phyloP scores from a whole-genome alignment of 2,329 filamentous ascomycete species.

The Alternaria sp. region DNA sequence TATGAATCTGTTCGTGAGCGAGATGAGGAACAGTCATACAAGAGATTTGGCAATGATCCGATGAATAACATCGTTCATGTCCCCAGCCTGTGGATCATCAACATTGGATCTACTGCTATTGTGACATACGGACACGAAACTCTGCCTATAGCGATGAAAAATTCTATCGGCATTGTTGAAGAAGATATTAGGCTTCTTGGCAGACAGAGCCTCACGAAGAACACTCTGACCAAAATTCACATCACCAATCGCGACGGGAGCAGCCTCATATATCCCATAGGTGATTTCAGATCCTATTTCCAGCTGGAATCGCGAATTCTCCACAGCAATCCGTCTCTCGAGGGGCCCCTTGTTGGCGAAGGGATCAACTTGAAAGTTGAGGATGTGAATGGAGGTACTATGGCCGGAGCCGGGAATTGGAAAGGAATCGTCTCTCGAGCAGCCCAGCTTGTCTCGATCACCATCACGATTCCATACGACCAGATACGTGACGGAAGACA shows the following conservation, averaged over 20 bases:
- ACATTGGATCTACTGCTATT: constrained; percentile 30
- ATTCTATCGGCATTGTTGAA: constrained; percentile 31
- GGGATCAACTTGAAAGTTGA: constrained; percentile 16
- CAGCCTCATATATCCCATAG: constrained; percentile 25
- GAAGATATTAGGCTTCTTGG: constrained; percentile 25
- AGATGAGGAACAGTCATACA: constrained; percentile 40
- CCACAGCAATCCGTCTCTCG: constrained; percentile 19
- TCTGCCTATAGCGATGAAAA: constrained; percentile 29
- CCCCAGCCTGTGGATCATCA: constrained; percentile 41
- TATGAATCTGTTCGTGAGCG: constrained; percentile 39
- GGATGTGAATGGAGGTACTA: constrained; percentile 1
- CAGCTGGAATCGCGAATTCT: constrained; percentile 37
- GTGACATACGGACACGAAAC: constrained; percentile 37
- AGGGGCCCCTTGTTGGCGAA: not conserved
- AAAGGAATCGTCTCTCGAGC: constrained; percentile 18
- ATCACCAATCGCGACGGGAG: constrained; percentile 30
- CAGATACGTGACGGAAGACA: not conserved
- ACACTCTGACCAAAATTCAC: constrained; percentile 20
- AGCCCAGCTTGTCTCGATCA: constrained; percentile 27
- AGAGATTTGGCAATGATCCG: constrained; percentile 25
- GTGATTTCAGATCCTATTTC: constrained; percentile 37
- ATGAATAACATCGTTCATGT: constrained; percentile 33
- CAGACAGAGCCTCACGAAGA: not conserved
- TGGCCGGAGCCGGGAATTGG: constrained; percentile 29
- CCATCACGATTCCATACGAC: constrained; percentile 18